Evolutionary conservation across 768 basidiomycete genomes (phyloP), one percentile per base, ranked within the genome.

Genomic region (Phlebiopsis gigantea): DNA sequence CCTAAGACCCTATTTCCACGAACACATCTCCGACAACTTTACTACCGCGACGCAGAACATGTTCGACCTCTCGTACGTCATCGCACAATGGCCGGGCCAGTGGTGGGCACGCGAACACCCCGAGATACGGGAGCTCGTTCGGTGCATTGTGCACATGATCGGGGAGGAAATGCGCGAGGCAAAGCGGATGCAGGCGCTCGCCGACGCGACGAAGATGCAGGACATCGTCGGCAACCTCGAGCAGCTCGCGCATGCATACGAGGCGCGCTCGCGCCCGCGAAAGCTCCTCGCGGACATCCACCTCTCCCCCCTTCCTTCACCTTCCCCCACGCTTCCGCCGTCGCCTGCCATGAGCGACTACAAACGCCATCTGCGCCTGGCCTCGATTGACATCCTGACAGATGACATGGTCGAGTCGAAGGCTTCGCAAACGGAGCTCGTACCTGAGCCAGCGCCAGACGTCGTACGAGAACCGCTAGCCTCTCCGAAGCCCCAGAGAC

Each of bases 1-100:
- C 67, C 75, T 91, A 25, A 79, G 83, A 24, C 80, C 85, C 8
- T 89, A 86, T 83, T 83, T 90, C 71, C 80, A 85, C 65, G 70
- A 66, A 48, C 72, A 73, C 55, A 73, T 83, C 41, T 57, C 66
- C 41, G 67, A 72, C 50, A 73, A 77, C 61, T 71, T 74, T 65
- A 60, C 68, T n/a, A 63, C 58, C 29, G 72, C 77, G 21, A 72
- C 71, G 0, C 68, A 70, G 49, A 69, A 66, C n/a, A 68, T 74
- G 45, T 69, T 70, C 47, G 71, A 70, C 53, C 66, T 73, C 30
- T 68, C 71, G 24, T 68, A 65, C 53, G 64, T 69, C 44, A 69
- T 74, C 49, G 68, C 73, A 29, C 56, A 66, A 46, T 89, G 87
- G 87, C 84, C 85, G 22, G 81, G 81, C 21, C 79, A 79, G 61